phyloP scores from a whole-genome alignment of 75 land plant genomes.

The Pinus tabuliformis region DNA sequence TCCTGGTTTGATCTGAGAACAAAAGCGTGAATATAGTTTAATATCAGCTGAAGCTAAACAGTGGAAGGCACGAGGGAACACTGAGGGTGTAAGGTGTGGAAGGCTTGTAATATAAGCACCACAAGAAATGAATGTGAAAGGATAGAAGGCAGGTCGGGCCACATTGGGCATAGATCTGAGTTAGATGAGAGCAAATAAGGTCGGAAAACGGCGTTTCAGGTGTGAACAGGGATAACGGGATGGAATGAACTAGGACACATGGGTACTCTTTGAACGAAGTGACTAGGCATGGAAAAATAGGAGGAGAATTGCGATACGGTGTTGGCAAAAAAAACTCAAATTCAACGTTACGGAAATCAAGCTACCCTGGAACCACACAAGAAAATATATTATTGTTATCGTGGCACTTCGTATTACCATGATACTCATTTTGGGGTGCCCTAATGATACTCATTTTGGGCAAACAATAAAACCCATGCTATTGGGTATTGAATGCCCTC shows the following conservation, averaged over 20 bases:
- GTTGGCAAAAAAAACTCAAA: background rate
- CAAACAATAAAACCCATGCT: too few relatives aligned
- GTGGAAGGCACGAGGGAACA: background rate
- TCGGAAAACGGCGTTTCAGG: background rate
- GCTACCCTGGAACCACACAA: too few relatives aligned
- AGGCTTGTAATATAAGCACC: background rate
- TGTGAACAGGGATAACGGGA: background rate
- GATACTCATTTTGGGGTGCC: too few relatives aligned
- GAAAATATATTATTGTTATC: too few relatives aligned
- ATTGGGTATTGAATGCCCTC: too few relatives aligned
- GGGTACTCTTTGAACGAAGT: background rate
- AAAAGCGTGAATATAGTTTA: background rate
- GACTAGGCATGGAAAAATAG: too few relatives aligned
- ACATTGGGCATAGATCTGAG: background rate
- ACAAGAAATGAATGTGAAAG: background rate
- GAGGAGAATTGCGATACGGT: too few relatives aligned
- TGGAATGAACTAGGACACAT: background rate
- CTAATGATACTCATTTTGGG: too few relatives aligned
- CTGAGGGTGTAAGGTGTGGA: background rate
- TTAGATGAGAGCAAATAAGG: background rate
- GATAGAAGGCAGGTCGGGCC: too few relatives aligned
- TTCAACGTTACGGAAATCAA: too few relatives aligned
- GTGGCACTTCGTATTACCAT: too few relatives aligned
- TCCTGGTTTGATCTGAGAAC: background rate
- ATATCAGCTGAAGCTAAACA: too few relatives aligned